Evolutionary conservation across 2,329 filamentous ascomycete species (phyloP).

Genomic region (Alternaria hordeiaustralica): DNA sequence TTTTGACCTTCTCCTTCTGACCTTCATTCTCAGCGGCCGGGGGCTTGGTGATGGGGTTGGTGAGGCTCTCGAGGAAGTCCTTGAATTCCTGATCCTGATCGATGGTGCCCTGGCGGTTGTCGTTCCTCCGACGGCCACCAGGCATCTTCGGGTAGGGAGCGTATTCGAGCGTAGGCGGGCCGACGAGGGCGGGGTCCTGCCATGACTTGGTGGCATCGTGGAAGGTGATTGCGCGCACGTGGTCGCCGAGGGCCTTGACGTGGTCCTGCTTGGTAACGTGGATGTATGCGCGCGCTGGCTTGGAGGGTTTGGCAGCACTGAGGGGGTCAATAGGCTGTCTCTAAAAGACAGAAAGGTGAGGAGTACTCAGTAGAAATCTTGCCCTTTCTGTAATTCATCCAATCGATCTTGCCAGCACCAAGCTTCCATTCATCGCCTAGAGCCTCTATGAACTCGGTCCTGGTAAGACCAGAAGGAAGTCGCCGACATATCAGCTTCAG

Average conservation of each 20-base stretch:
- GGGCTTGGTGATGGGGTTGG: slow-evolving; percentile 70
- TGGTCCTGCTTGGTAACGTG: slow-evolving; percentile 77
- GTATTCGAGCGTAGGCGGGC: slow-evolving; percentile 81
- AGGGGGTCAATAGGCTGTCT: background rate
- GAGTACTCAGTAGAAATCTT: slow-evolving; percentile 85
- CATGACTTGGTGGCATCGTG: slow-evolving; percentile 81
- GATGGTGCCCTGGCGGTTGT: slow-evolving; percentile 90
- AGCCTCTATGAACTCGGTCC: slow-evolving; percentile 74
- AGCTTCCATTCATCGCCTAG: slow-evolving; percentile 82
- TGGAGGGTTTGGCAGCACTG: slow-evolving; percentile 75
- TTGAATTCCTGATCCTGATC: slow-evolving; percentile 97
- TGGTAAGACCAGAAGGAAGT: slow-evolving; percentile 83
- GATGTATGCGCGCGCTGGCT: slow-evolving; percentile 80
- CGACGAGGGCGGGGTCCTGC: slow-evolving; percentile 74
- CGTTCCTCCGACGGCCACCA: slow-evolving; percentile 73
- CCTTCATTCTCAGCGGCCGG: slow-evolving; percentile 60
- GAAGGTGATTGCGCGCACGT: slow-evolving; percentile 73
- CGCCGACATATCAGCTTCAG: slow-evolving; percentile 86
- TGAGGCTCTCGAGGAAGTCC: slow-evolving; percentile 85
- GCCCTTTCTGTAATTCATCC: slow-evolving; percentile 74
- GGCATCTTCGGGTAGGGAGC: slow-evolving; percentile 85
- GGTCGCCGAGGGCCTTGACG: slow-evolving; percentile 71
- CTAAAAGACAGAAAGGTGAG: background rate
- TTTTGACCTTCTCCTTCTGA: slow-evolving; percentile 70
- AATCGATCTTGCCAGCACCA: slow-evolving; percentile 84